A percentile compares a stretch with the other conserved stretches of the same genome.
Evolutionary conservation across 2,329 filamentous ascomycete species (phyloP).

Genomic region (Fonsecaea monophora): DNA sequence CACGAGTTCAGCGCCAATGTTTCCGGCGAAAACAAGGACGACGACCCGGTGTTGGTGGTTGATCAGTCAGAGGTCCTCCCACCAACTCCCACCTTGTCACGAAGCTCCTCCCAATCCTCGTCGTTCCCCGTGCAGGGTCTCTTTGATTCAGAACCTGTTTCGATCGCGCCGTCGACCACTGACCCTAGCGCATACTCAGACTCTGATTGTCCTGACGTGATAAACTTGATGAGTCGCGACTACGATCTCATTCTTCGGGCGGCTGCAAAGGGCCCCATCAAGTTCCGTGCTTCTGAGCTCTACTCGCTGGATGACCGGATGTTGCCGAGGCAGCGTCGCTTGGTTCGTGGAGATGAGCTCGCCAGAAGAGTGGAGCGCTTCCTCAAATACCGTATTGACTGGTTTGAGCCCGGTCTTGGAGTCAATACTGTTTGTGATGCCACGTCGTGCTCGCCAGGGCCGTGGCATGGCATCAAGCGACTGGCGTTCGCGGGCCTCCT

Average conservation of each 20-base stretch:
- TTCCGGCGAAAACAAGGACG: neutral
- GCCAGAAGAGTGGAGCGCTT: neutral
- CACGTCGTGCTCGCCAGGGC: conserved; percentile 7
- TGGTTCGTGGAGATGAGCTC: neutral
- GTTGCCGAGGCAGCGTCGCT: neutral
- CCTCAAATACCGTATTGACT: neutral
- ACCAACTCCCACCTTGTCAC: neutral
- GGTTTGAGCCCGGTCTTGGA: neutral
- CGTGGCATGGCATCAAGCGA: conserved; percentile 5
- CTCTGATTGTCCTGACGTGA: neutral
- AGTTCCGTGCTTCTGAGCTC: neutral
- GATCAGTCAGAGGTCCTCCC: neutral
- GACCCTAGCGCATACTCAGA: neutral
- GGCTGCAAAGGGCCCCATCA: neutral
- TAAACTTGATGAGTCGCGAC: neutral
- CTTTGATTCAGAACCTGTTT: neutral
- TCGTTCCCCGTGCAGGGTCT: neutral
- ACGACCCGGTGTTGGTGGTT: conserved; percentile 2
- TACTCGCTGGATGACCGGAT: neutral
- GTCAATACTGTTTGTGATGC: neutral
- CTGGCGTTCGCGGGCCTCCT: conserved; percentile 8
- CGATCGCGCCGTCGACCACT: neutral
- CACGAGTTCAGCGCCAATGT: neutral
- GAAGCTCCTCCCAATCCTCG: conserved; percentile 8
- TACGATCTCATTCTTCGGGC: neutral